Evolutionary conservation across 2,329 filamentous ascomycete species (phyloP).

Genomic region (Parastagonospora nodorum): DNA sequence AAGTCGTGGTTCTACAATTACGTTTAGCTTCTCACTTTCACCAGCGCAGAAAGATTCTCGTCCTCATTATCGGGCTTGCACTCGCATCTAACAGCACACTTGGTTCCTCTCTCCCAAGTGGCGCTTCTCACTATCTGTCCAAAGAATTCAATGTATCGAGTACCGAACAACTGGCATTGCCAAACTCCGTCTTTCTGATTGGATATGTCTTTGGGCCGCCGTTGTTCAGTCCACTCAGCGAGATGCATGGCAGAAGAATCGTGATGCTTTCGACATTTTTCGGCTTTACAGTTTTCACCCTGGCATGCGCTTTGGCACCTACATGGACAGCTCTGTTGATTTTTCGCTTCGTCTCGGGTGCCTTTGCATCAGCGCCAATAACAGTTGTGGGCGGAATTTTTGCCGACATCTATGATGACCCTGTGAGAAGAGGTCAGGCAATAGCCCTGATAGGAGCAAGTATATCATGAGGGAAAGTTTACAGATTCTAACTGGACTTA

Average conservation of each 20-base stretch:
- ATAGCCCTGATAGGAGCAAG: constrained; percentile 55
- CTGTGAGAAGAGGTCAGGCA: constrained; percentile 61
- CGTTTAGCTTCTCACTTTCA: constrained; percentile 5
- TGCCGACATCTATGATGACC: constrained; percentile 65
- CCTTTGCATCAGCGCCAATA: constrained; percentile 52
- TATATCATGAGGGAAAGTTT: not conserved
- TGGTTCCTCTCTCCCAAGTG: constrained; percentile 60
- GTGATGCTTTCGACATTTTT: constrained; percentile 55
- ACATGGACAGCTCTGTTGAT: constrained; percentile 44
- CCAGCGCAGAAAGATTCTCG: constrained; percentile 6
- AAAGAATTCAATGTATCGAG: constrained; percentile 59
- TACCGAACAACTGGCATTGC: constrained; percentile 44
- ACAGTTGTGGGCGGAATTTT: constrained; percentile 63
- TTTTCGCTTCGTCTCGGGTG: constrained; percentile 47
- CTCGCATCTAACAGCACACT: constrained; percentile 14
- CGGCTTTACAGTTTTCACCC: constrained; percentile 46
- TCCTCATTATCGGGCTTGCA: constrained; percentile 11
- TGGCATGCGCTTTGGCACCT: constrained; percentile 49
- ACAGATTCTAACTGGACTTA: not conserved
- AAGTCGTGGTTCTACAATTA: constrained; percentile 7
- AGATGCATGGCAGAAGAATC: constrained; percentile 48
- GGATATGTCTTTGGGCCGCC: constrained; percentile 49
- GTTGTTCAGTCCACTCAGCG: constrained; percentile 46
- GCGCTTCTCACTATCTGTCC: constrained; percentile 61
- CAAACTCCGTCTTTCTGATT: constrained; percentile 50